Conservation (phyloP, 768 basidiomycete genomes). For the Tulasnella sp. region DNA sequence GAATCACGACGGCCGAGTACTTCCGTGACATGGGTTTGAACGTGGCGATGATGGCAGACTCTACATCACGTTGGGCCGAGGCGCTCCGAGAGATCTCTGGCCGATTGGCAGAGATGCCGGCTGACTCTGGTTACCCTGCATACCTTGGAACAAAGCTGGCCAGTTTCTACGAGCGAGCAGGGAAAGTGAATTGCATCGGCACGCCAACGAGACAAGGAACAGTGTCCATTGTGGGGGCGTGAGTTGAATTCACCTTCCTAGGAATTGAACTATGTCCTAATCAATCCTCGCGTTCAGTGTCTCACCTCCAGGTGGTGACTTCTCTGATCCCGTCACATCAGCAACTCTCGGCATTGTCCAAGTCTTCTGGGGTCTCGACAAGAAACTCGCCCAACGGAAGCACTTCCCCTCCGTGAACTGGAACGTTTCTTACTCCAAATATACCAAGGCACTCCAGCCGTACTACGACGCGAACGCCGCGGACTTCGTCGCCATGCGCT, state of each 20-base stretch:
- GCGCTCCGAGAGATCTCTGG: slow-evolving; percentile 98
- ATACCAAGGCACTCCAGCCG: slow-evolving; percentile 84
- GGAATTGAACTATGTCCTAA: not conserved
- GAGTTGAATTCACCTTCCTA: slow-evolving; percentile 30
- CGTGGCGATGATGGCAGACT: slow-evolving; percentile 99
- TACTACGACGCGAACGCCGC: slow-evolving; percentile 78
- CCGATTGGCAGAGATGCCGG: slow-evolving; percentile 98
- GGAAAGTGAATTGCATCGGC: slow-evolving; percentile 87
- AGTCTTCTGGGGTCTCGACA: slow-evolving; percentile 99
- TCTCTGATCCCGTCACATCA: slow-evolving; percentile 96
- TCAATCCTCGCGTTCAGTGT: slow-evolving; percentile 42
- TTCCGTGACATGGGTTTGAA: slow-evolving; percentile 98
- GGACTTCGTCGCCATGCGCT: slow-evolving; percentile 90
- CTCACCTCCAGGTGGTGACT: slow-evolving; percentile 97
- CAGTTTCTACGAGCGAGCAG: slow-evolving; percentile 96
- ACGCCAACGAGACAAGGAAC: slow-evolving; percentile 81
- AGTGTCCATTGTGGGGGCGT: slow-evolving; percentile 99
- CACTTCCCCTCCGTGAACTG: slow-evolving; percentile 99
- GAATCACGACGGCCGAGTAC: slow-evolving; percentile 97
- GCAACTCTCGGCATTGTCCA: slow-evolving; percentile 98
- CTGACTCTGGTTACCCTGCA: slow-evolving; percentile 97
- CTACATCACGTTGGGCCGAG: slow-evolving; percentile 98
- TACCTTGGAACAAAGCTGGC: slow-evolving; percentile 93
- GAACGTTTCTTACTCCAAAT: slow-evolving; percentile 99
- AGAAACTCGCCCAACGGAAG: slow-evolving; percentile 96